These are phyloP conservation scores for Aureobasidium sp. DNA, from an alignment of 2,329 filamentous ascomycete species.

Conservation along the genomic window DNA sequence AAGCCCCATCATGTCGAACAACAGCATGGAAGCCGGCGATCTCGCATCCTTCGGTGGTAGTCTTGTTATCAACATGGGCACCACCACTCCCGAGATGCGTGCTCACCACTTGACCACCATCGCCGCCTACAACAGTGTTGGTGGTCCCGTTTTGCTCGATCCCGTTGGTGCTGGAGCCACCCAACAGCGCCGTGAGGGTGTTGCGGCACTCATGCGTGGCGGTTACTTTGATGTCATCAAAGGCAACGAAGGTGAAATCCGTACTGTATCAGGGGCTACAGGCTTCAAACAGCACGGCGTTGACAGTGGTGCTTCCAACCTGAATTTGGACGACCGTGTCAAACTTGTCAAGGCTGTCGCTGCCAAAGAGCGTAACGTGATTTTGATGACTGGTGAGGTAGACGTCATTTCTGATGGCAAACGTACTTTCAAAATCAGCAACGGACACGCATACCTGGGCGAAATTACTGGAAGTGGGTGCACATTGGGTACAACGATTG, in stretches of 20 bases:
- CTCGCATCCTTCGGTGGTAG: conserved; percentile 69
- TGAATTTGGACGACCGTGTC: conserved; percentile 50
- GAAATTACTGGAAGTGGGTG: conserved; percentile 72
- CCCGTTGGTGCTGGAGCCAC: conserved; percentile 89
- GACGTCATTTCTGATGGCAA: conserved; percentile 73
- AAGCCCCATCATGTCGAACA: conserved; percentile 90
- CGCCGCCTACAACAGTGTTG: conserved; percentile 69
- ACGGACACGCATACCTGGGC: conserved; percentile 68
- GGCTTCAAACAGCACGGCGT: conserved; percentile 67
- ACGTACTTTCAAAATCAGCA: conserved; percentile 60
- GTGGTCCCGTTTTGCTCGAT: conserved; percentile 74
- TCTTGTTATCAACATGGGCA: conserved; percentile 93
- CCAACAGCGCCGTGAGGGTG: conserved; percentile 60
- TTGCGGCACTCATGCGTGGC: conserved; percentile 61
- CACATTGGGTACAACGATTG: conserved; percentile 73
- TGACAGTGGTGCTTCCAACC: conserved; percentile 59
- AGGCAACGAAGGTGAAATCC: conserved; percentile 86
- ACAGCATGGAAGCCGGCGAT: conserved; percentile 73
- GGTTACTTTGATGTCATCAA: conserved; percentile 88
- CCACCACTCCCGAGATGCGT: conserved; percentile 68
- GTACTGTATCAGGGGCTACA: conserved; percentile 57
- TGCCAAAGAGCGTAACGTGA: conserved; percentile 58
- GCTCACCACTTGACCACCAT: conserved; percentile 67
- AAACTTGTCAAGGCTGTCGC: conserved; percentile 61
- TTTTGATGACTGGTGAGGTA: conserved; percentile 73